These are phyloP conservation scores for Sporothrix pallida DNA, from an alignment of 2,329 filamentous ascomycete species.

Conservation along the genomic window DNA sequence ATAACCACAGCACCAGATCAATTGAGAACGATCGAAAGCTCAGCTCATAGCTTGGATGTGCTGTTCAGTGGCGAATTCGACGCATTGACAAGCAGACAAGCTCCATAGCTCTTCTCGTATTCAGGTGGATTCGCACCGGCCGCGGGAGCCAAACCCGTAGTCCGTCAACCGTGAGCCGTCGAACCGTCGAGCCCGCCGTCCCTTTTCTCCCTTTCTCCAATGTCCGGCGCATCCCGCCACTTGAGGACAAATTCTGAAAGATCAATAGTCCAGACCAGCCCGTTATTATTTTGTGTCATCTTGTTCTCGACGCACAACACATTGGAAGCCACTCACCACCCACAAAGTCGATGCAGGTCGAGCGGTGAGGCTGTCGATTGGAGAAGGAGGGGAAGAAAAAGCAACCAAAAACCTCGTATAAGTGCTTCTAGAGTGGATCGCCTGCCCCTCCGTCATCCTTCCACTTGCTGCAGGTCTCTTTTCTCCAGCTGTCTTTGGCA, in stretches of 20 bases:
- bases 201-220: not conserved
- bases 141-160: slow-evolving; percentile 8
- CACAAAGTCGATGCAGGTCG: too few species aligned
- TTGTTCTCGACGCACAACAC: not conserved
- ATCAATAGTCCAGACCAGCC: not conserved
- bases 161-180: not conserved
- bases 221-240: not conserved
- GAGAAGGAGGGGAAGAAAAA: not conserved
- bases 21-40: not conserved
- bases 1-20: not conserved
- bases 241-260: not conserved
- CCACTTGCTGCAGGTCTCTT: not conserved
- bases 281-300: not conserved
- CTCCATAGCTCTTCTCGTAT: slow-evolving; percentile 22
- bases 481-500: not conserved
- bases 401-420: slow-evolving; percentile 25
- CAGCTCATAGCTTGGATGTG: not conserved
- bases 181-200: slow-evolving; percentile 2
- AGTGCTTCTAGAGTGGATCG: slow-evolving; percentile 13
- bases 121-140: not conserved
- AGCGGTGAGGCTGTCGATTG: slow-evolving; percentile 3
- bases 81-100: not conserved
- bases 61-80: not conserved
- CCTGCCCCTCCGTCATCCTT: slow-evolving; percentile 25
- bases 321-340: not conserved